phyloP scores from a whole-genome alignment of 2,329 filamentous ascomycete species.

The Pestalotiopsis sp. region DNA sequence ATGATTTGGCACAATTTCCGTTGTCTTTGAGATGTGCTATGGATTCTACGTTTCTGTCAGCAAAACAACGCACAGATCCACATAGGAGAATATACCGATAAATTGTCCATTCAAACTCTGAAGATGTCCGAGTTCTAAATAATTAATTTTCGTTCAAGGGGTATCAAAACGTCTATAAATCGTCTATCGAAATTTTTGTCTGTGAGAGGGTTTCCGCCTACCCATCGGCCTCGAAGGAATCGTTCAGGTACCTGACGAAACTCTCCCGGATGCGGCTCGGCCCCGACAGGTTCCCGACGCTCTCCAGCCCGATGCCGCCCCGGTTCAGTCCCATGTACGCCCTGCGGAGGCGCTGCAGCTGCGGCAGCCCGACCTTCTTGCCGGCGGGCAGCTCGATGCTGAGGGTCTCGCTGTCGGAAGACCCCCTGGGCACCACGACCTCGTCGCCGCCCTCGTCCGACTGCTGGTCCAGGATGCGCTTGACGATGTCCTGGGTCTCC shows the following conservation, averaged over 20 bases:
- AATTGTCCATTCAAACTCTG: too few species aligned
- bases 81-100: too few species aligned
- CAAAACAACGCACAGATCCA: too few species aligned
- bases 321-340: conserved; percentile 79
- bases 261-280: conserved; percentile 60
- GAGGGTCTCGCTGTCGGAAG: conserved; percentile 46
- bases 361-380: conserved; percentile 69
- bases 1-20: too few species aligned
- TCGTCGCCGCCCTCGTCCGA: conserved; percentile 66
- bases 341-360: conserved; percentile 75
- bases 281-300: conserved; percentile 52
- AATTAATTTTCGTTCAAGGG: not conserved
- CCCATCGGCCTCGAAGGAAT: conserved; percentile 62
- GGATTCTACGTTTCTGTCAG: too few species aligned
- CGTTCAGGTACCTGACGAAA: conserved; percentile 70
- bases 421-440: conserved; percentile 49
- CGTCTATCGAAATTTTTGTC: not conserved
- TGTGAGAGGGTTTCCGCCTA: conserved; percentile 27
- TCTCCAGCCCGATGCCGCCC: conserved; percentile 64
- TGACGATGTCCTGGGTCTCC: conserved; percentile 76
- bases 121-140: not conserved
- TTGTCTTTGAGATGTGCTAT: too few species aligned
- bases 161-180: conserved; percentile 3
- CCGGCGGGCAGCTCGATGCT: conserved; percentile 66
- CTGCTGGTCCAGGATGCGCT: conserved; percentile 69